Conservation (phyloP, 2,329 filamentous ascomycete species). For the Huntiella savannae region DNA sequence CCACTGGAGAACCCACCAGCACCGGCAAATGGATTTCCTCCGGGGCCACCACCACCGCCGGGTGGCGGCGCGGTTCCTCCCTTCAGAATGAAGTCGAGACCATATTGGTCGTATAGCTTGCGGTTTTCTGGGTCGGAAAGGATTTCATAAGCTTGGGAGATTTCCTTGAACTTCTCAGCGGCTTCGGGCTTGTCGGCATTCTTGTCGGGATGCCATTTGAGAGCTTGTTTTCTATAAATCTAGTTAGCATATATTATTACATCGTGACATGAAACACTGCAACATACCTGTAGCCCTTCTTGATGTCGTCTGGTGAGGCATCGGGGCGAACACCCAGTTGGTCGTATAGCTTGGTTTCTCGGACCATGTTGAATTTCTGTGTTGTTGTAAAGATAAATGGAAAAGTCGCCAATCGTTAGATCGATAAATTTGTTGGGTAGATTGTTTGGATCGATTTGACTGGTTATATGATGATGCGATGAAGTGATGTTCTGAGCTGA, state of each 20-base stretch:
- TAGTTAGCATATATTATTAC: slow-evolving; percentile 19
- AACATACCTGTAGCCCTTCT: slow-evolving; percentile 75
- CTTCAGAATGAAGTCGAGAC: slow-evolving; percentile 76
- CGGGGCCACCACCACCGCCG: slow-evolving; percentile 24
- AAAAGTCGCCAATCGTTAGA: neutral
- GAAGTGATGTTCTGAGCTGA: too few relatives aligned
- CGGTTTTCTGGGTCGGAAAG: slow-evolving; percentile 93
- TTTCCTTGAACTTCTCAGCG: slow-evolving; percentile 92
- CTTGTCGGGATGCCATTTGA: slow-evolving; percentile 95
- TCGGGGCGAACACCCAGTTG: slow-evolving; percentile 58
- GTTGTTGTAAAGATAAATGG: slow-evolving; percentile 2
- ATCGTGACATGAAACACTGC: neutral
- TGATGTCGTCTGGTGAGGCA: slow-evolving; percentile 83
- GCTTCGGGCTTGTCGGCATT: slow-evolving; percentile 81
- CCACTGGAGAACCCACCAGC: slow-evolving; percentile 18
- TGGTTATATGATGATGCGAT: too few relatives aligned
- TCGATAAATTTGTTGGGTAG: too few relatives aligned
- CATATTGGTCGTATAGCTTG: slow-evolving; percentile 85
- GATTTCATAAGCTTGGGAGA: slow-evolving; percentile 94
- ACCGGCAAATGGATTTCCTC: slow-evolving; percentile 29
- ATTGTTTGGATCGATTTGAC: too few relatives aligned
- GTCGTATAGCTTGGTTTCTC: slow-evolving; percentile 92
- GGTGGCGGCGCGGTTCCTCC: slow-evolving; percentile 54
- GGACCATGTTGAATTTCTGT: slow-evolving; percentile 50
- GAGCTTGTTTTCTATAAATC: slow-evolving; percentile 51